Percentiles rank a stretch among this genome's conserved stretches.
Conservation (phyloP, 768 basidiomycete genomes). For the Podaxis sp. region DNA sequence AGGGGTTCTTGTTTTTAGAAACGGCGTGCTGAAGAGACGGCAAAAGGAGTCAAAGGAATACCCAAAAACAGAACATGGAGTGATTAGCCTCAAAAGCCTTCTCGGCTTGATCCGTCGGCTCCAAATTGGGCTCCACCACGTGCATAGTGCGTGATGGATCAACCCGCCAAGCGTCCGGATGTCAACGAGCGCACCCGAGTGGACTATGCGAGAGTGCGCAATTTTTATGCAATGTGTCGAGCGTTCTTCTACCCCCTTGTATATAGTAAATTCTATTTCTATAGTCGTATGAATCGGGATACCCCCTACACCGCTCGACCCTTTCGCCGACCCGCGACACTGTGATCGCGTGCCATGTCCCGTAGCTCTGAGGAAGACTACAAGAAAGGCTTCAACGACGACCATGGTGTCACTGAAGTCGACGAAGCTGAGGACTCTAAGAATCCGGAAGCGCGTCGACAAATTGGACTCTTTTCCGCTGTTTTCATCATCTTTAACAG, state of each 20-base stretch:
- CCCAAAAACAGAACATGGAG: not conserved
- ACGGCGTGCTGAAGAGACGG: not conserved
- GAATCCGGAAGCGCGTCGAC: not conserved
- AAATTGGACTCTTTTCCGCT: slow-evolving; percentile 31
- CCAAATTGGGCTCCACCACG: not conserved
- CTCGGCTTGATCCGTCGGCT: not conserved
- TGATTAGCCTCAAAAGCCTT: not conserved
- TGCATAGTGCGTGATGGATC: not conserved
- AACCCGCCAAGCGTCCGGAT: no score
- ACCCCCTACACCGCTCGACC: not conserved
- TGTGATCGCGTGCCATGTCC: not conserved
- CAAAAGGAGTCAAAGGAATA: not conserved
- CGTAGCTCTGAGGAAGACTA: not conserved
- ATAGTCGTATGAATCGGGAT: not conserved
- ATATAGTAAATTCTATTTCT: not conserved
- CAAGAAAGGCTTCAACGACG: not conserved
- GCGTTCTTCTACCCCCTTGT: not conserved
- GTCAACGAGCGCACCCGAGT: no score
- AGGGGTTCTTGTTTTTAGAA: not conserved
- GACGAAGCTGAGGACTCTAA: not conserved
- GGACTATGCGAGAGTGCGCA: not conserved
- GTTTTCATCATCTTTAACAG: slow-evolving; percentile 39
- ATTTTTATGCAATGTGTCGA: not conserved
- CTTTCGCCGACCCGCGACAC: not conserved
- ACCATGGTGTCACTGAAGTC: not conserved